Conservation (phyloP, 352 stramenopile genomes). For the Bremia lactucae region DNA sequence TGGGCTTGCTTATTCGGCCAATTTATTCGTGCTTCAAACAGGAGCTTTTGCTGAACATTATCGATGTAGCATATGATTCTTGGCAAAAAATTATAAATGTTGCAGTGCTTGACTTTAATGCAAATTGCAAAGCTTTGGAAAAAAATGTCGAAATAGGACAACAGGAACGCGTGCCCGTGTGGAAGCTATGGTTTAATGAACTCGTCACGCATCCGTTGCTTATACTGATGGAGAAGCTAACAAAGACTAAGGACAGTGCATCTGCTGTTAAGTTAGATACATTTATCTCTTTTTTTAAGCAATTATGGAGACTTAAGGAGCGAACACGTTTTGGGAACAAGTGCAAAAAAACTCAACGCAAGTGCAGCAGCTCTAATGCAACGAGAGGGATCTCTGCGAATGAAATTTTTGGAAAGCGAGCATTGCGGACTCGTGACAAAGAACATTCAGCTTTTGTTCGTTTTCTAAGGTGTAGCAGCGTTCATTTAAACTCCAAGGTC, state of each 20-base stretch:
- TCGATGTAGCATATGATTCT: constrained; percentile 35
- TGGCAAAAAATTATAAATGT: constrained; percentile 36
- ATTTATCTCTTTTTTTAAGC: constrained; percentile 19
- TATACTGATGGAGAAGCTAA: constrained; percentile 8
- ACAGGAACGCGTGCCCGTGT: constrained; percentile 25
- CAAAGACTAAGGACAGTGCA: background rate
- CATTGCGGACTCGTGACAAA: background rate
- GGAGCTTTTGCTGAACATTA: constrained; percentile 36
- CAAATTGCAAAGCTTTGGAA: constrained; percentile 16
- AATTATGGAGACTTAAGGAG: constrained; percentile 9
- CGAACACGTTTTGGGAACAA: constrained; percentile 1
- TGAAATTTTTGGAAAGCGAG: background rate
- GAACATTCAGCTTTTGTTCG: background rate
- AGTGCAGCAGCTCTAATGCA: constrained; percentile 13
- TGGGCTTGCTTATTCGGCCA: constrained; percentile 39
- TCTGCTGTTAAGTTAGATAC: constrained; percentile 13
- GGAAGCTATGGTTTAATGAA: constrained; percentile 53
- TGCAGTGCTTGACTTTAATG: constrained; percentile 43
- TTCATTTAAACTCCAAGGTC: constrained; percentile 17
- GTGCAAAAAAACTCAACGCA: background rate
- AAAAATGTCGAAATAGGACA: constrained; percentile 15
- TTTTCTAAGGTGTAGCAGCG: background rate
- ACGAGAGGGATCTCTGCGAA: constrained; percentile 6
- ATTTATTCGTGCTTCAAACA: constrained; percentile 37
- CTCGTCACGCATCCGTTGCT: constrained; percentile 26